Base-by-base conservation (phyloP, 2,329 filamentous ascomycete species). In the Grosmannia huntii region DNA sequence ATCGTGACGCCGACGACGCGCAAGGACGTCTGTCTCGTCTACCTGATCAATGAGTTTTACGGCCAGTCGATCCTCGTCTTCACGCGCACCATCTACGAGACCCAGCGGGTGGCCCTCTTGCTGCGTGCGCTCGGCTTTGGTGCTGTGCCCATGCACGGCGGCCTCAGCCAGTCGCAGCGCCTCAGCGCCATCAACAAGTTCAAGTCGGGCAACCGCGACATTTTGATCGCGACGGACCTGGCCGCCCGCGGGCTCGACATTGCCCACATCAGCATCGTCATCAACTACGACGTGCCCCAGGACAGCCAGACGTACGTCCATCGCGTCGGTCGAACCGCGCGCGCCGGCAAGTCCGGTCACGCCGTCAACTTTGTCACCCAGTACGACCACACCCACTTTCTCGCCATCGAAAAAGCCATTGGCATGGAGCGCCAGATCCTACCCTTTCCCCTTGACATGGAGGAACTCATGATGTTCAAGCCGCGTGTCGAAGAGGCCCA, bases 211-310 rank as follows among this genome's bases (percentile, higher is more conserved):
- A 82, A 80, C n/a, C 80, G 90, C 49, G 84, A 95, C 63, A 92
- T 99, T 46, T 81, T 99, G 4, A 87, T 96, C 4, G 90, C 90
- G 12, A 96, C 91, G 0, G 91, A 96, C 69, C 89, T 96, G n/a
- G 91, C 91, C 1, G 89, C 91, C 1, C 85, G 91, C 69, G 92
- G 91, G 77, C 78, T 96, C 7, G 91, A 96, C 75, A 95, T 96
- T 53, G 90, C 90, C 14, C 86, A 83, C n/a, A 90, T 96, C 14
- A 90, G 95, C 56, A 63, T 92, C 0, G 89, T 96, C 2, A 70
- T 96, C 63, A 96, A 96, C 72, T 88, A 85, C 64, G 90, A 96
- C 66, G 73, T 96, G 2, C 89, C 90, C 0, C 81, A 84, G 31
- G 89, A 95, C 71, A 88, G 83, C 65, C 95, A 95, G 72, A 96